Evolutionary conservation across 768 basidiomycete species (phyloP), one percentile per base, ranked within the genome.

Genomic region (Panellus pusillus): DNA sequence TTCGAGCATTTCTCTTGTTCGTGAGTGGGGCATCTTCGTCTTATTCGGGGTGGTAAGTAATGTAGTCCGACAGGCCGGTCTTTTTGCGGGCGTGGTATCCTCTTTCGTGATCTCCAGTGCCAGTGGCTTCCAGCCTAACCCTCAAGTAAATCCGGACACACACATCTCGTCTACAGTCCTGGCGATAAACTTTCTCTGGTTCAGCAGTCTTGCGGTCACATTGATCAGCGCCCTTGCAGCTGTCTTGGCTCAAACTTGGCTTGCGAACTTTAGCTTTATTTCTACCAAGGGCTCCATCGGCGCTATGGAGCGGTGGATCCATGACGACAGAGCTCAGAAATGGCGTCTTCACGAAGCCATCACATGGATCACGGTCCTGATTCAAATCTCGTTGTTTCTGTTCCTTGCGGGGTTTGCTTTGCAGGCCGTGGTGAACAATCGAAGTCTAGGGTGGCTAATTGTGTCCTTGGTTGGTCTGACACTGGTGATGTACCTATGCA

Each of bases 131-230:
- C 49, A 50, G 41, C 41, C 41, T 15, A n/a, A 24, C 19, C 18
- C 29, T 20, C 32, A 19, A 47, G 35, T 4, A 40, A 40, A 5
- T 40, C 19, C n/a, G 13, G 11, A 6, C 39, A 14, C 13, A 40
- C 9, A n/a, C 39, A 40, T 40, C 39, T 40, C 39, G 39, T 4
- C n/a, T 9, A 40, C 39, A 9, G 11, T 40, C 12, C n/a, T 50
- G 29, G 41, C 41, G 31, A 43, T 50, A 38, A 50, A 50, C 14
- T 50, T 41, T 38, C 48, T 50, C 48, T 50, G 48, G 48, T 50
- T 28, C 40, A 28, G 17, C 48, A 50, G 48, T 28, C 40, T 50
- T 13, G 40, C 48, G 11, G 40, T 50, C 39, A 50, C 49, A 5
- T 50, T 50, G 15, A 50, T 50, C 49, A 50, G 49, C 41, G 49